Base-by-base conservation (phyloP, 2,329 filamentous ascomycete species). In the Nemania sp. region DNA sequence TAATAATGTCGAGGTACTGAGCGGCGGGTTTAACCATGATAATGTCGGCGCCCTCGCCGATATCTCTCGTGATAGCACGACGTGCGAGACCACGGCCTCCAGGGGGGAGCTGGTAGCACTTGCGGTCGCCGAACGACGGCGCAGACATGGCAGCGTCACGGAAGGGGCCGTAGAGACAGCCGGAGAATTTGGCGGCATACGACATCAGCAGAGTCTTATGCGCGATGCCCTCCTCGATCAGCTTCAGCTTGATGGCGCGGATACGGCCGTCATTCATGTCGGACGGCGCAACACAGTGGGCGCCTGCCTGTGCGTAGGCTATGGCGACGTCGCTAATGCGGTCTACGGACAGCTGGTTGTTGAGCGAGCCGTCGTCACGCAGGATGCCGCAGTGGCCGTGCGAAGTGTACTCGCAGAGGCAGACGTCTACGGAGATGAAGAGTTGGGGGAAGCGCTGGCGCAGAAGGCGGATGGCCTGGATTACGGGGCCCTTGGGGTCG, bases 231-330 rank as follows among this genome's bases (percentile, higher is more conserved):
- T 94, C 91, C 80, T 98, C 95, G 66, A 98, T 98, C 70, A 99
- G 86, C 85, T 98, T 98, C 62, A 98, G 88, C 86, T 99, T 99
- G 81, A 99, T 99, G 69, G 94, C 95, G 66, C 95, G 93, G 76
- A 99, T 97, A 72, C 96, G 92, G 29, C 96, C 96, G 79, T 99
- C 96, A 79, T 98, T 99, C 96, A 99, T 99, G 80, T 99, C 96
- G 1, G 93, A 97, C 1, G 96, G 96, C 0, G 96, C 96, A 29
- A 99, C 94, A 79, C 95, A 98, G 82, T 99, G 96, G 0, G 95
- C 96, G 65, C 96, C 96, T 18, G 96, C 96, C 76, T 91, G 87
- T n/a, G 96, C 96, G 79, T 99, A 99, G 38, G 95, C 93, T 72
- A 98, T 86, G n/a, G 96, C 95, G n/a, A 98, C 95, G 79, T 98